Evolutionary conservation across 306 rosid species (phyloP), one percentile per base, ranked within the genome.

Genomic region (Benincasa hispida): DNA sequence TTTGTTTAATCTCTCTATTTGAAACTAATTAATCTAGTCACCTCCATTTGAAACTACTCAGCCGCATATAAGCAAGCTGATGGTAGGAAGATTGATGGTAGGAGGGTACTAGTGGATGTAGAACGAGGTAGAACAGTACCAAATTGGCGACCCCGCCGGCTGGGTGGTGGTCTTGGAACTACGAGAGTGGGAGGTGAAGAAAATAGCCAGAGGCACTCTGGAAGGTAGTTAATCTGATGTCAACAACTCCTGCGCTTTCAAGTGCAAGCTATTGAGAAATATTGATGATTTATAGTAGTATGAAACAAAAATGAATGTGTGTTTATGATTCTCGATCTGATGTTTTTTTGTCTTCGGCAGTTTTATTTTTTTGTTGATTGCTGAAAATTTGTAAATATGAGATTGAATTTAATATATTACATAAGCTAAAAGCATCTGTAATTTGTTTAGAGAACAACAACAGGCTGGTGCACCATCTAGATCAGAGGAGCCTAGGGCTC

Each of bases 31-130:
- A 63, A 63, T 63, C 21, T 10, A 34, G 39, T 79, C 30, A 75
- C 70, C 48, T 39, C 54, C 17, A 21, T 80, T 18, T 59, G 24
- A 76, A 42, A 70, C 32, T 58, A 76, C 62, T 79, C 91, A 95
- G 98, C 99, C 88, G 99, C 99, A 79, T 95, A 95, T 84, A 95
- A 95, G 81, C 99, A 95, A 91, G 99, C 98, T 83, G 99, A 95
- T 84, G 99, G 99, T 75, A 88, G 88, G 84, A 95, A 92, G 84
- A 90, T 95, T 77, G 99, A 95, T 82, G 93, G 98, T 77, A 87
- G 97, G 86, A 89, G 99, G 81, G 97, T 95, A 80, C 93, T 92
- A 41, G 99, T 95, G 80, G 99, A 95, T 84, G 99, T 95, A 51
- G 98, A 95, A 70, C 98, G 99, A 76, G 99, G 99, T 39, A 90